Base-by-base conservation (phyloP, 140 eudicot genomes). In the Erigeron philadelphicus region DNA sequence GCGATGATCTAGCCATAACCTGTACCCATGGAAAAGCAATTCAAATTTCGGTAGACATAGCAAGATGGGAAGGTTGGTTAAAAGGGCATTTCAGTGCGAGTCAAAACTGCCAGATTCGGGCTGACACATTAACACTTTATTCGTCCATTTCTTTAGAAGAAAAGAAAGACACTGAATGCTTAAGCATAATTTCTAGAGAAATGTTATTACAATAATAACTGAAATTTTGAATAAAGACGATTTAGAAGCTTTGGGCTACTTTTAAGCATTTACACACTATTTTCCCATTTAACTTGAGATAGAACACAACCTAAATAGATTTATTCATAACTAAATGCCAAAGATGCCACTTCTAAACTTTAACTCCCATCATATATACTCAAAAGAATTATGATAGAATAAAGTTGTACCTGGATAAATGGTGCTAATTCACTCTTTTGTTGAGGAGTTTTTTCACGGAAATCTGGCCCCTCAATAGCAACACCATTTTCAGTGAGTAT, bases 1-100 rank as follows among this genome's bases (percentile, higher is more conserved):
- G 90, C 48, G 80, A 85, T 3, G 90, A 85, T 76, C 90, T 76
- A 44, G 90, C 90, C 90, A 85, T 85, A 23, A 85, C 90, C 90
- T 85, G 76, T 16, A 61, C 0, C 0, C 16, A n/a, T 43, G 61
- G 55, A 31, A 18, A 74, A 74, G 18, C 66, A 64, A 15, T 42
- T 40, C 15, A 64, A 21, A 35, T 11, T 18, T 62, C 17, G 16
- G 40, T 57, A 8, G 1, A 4, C 13, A 25, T 23, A 25, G 16
- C 16, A 54, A 31, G 38, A 31, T 31, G 38, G 38, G 38, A 31
- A 31, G 38, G 38, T 31, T 31, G 38, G 4, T 31, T 31, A n/a
- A 49, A 49, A 13, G 5, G 18, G 6, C 8, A 13, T 49, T 49
- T 13, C 19, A 49, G 2, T 49, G 7, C 56, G 1, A 16, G 56